Percentiles rank a stretch among this genome's conserved stretches.
Evolutionary conservation across 169 alveolate genomes (phyloP).

Genomic region (Plasmodium gaboni): DNA sequence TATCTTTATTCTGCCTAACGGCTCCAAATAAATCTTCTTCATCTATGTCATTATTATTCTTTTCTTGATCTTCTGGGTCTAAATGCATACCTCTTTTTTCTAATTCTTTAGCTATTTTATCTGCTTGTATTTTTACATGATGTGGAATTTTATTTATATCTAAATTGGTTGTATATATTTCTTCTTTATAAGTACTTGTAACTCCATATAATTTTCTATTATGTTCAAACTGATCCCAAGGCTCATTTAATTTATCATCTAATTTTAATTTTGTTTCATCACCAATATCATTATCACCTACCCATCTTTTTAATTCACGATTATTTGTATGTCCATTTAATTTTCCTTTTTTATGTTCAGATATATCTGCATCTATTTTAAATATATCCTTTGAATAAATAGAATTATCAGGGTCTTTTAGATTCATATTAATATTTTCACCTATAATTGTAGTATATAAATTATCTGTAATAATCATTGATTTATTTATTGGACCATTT

Average conservation of each 20-base stretch:
- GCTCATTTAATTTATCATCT: slow-evolving; percentile 63
- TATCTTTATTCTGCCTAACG: slow-evolving; percentile 60
- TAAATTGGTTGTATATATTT: slow-evolving; percentile 83
- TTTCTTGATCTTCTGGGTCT: slow-evolving; percentile 80
- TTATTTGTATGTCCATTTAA: slow-evolving; percentile 37
- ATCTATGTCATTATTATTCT: slow-evolving; percentile 78
- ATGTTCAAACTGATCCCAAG: slow-evolving; percentile 75
- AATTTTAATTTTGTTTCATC: slow-evolving; percentile 39
- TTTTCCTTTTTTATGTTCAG: slow-evolving; percentile 49
- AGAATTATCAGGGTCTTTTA: slow-evolving; percentile 70
- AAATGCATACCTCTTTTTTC: slow-evolving; percentile 76
- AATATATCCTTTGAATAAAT: slow-evolving; percentile 26
- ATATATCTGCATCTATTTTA: slow-evolving; percentile 67
- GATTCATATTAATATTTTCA: slow-evolving; percentile 37
- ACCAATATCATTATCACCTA: slow-evolving; percentile 28
- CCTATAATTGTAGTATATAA: slow-evolving; percentile 45
- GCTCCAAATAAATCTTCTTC: slow-evolving; percentile 81
- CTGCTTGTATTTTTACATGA: slow-evolving; percentile 81
- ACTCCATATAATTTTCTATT: slow-evolving; percentile 72
- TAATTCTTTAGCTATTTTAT: slow-evolving; percentile 81
- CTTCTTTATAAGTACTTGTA: slow-evolving; percentile 80
- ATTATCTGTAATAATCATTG: slow-evolving; percentile 67
- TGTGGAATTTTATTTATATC: slow-evolving; percentile 81
- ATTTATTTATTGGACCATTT: slow-evolving; percentile 69
- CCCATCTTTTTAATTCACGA: slow-evolving; percentile 75